Base-by-base conservation (phyloP, 2,329 filamentous ascomycete species). In the Scleromitrula shiraiana region DNA sequence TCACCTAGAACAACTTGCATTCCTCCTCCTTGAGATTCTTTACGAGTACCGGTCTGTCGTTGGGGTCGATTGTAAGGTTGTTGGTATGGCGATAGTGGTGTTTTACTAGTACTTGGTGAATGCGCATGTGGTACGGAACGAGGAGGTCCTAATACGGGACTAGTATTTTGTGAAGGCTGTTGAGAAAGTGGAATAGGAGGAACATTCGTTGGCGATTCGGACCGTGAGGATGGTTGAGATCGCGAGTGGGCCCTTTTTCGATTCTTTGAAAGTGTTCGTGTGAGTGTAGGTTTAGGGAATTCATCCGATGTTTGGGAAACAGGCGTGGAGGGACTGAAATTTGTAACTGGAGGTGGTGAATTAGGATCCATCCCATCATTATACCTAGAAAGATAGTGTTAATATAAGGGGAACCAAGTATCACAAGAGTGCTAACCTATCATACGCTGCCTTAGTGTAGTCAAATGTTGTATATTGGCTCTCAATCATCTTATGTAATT, bases 391-490 rank as follows among this genome's bases (percentile, higher is more conserved):
- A n/a, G 49, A 49, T 35, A 42, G 56, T 32, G 27, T 55, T 39
- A 52, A 40, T 49, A 47, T 53, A 39, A 53, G 46, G 33, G 36
- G 36, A 22, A 46, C 46, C 19, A 37, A 19, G 41, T 30, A 40
- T 36, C 9, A 32, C 30, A 17, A 27, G 29, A 36, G 35, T 26
- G 60, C 80, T 55, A 73, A 88, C 77, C 83, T 83, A 61, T 83
- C 82, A 60, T 89, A 91, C 3, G 82, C 85, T 17, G 87, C 82
- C 3, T 83, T 70, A 0, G 90, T 96, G 67, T 98, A 98, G 66
- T 98, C 93, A 65, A 97, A 98, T 1, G 90, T 88, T 64, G 86
- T 82, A 63, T 97, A 98, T 61, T 95, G 85, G 4, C 80, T 85
- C 67, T 98, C 93, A 53, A 98, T 96, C 77, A 94, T 86, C 55